Conservation (phyloP, 495 filamentous ascomycete species). For the Aeminium ludgeri region DNA sequence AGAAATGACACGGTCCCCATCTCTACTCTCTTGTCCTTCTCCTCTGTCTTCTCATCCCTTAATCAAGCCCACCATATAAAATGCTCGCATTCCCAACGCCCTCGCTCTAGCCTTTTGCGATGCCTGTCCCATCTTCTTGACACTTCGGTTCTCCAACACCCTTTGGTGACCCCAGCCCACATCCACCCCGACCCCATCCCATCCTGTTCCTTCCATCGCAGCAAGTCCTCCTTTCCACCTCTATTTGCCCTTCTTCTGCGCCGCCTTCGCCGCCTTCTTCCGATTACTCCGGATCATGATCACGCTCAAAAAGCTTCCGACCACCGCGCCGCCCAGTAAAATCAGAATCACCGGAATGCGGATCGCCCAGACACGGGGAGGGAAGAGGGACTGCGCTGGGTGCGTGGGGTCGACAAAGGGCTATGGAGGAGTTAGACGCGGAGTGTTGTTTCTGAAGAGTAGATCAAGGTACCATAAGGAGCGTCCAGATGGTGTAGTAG, state of each 20-base stretch:
- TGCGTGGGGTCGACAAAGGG: conserved; percentile 89
- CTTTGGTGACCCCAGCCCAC: neutral
- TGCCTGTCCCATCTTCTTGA: too few relatives aligned
- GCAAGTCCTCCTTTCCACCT: conserved; percentile 6
- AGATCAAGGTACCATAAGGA: conserved; percentile 61
- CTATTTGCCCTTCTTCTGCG: conserved; percentile 39
- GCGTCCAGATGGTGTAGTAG: conserved; percentile 96
- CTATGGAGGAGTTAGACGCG: conserved; percentile 32
- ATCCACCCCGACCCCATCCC: neutral
- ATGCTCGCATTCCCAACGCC: too few relatives aligned
- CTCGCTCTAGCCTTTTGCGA: too few relatives aligned
- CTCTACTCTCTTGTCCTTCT: too few relatives aligned
- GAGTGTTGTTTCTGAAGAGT: conserved; percentile 1
- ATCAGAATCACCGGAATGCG: conserved; percentile 94
- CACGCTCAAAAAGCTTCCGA: conserved; percentile 86
- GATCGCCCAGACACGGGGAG: conserved; percentile 94
- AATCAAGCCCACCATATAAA: too few relatives aligned
- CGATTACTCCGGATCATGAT: conserved; percentile 98
- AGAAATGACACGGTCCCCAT: too few relatives aligned
- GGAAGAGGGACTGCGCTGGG: conserved; percentile 87
- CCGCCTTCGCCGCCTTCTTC: conserved; percentile 90
- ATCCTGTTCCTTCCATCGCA: neutral
- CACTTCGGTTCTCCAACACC: too few relatives aligned
- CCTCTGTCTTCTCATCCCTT: too few relatives aligned
- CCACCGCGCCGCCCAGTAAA: conserved; percentile 78